Evolutionary conservation across 305 asterid species (phyloP).

Genomic region (Fraxinus latifolia): DNA sequence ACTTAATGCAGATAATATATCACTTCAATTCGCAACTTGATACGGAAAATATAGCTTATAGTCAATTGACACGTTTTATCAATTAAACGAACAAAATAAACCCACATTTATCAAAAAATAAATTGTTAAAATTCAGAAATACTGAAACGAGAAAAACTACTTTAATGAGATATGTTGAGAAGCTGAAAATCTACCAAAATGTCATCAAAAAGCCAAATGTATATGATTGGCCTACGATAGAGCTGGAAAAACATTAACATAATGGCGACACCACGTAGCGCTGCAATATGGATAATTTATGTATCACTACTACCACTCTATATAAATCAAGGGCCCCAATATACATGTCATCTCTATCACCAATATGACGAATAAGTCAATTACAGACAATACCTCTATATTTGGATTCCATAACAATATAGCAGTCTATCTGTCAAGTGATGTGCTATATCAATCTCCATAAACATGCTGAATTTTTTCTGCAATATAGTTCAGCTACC

Average conservation of each 20-base stretch:
- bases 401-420: not conserved
- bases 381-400: not conserved
- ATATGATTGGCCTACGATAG: not conserved
- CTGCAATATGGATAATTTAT: not conserved
- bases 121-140: not conserved
- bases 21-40: not conserved
- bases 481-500: not conserved
- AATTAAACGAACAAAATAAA: not conserved
- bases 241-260: not conserved
- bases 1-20: conserved; percentile 2
- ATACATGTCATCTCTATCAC: not conserved
- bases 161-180: not conserved
- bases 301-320: not conserved
- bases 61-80: not conserved
- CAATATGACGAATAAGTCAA: not conserved
- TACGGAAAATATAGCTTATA: not conserved
- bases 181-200: not conserved
- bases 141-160: not conserved
- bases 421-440: not conserved
- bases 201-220: not conserved
- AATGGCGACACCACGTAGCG: not conserved
- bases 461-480: not conserved
- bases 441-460: not conserved
- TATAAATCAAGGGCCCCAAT: not conserved
- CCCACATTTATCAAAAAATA: not conserved